Base-by-base conservation (phyloP, 768 basidiomycete species). In the Boletales sp. region DNA sequence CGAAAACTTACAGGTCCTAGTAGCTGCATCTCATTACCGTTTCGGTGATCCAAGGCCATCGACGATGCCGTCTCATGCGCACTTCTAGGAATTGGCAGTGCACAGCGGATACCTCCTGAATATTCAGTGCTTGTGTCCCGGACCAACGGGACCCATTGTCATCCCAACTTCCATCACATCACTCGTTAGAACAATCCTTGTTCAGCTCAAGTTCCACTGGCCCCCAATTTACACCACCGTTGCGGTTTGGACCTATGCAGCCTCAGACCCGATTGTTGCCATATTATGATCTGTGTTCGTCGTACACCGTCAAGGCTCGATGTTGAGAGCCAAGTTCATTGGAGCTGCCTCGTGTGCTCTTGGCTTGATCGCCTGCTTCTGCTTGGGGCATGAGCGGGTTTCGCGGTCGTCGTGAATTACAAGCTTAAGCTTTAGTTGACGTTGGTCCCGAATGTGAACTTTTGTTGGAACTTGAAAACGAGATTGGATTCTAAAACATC, bases 281-380 rank as follows among this genome's bases (percentile, higher is more conserved):
- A 34, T 78, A 61, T 70, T 73, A 78, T 57, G 77, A 78, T 56
- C 75, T 70, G 9, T 67, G 60, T 34, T 74, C 74, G 21, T 59
- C 65, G 18, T 61, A 74, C 50, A 68, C 75, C 38, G 43, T 73
- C 3, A 62, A 63, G 42, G 65, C 64, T 45, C 77, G 27, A 57
- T 53, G 9, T 49, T 52, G 40, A 64, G 79, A 24, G 77, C 78
- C 31, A 66, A 66, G 40, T 79, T 79, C 50, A 50, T 73, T n/a
- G 61, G 59, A 47, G 76, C 75, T 6, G 50, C 70, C 15, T 31
- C 70, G 14, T 75, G 74, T 69, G 74, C 69, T 5, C 41, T 72
- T 30, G 56, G 66, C 40, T 61, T 76, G 32, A 53, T 68, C 30
- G 43, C 54, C 17, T 56, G 67, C 18, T 69, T 37, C 45, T 69